Evolutionary conservation across 306 rosid species (phyloP), one percentile per base, ranked within the genome.

Genomic region (Malus orientalis): DNA sequence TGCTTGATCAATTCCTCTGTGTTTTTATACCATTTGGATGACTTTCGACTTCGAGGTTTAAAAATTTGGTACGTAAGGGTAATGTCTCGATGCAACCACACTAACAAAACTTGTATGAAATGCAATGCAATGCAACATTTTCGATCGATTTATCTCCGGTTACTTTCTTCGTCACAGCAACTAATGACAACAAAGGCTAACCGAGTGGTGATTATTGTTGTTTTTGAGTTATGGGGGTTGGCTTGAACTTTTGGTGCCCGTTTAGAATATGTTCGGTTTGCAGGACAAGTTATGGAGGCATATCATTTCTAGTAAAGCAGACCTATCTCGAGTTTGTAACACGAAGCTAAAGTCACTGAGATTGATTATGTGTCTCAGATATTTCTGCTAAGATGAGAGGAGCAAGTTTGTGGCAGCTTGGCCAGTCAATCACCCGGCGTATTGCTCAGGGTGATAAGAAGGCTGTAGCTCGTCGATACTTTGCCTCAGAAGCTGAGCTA

Each of bases 391-490:
- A 61, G 70, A 74, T 74, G 78, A 74, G 78, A 45, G 78, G 78
- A 62, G 70, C 19, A 3, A 44, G 70, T 62, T 47, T 74, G 60
- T 74, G 78, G 78, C 78, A 44, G 38, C 78, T 90, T 57, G 96
- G 97, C 70, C 97, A 90, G 82, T 88, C 93, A 60, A 84, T 93
- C 70, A 91, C 96, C 66, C 91, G 94, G 64, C 94, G 97, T 45
- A 86, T 93, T 75, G 91, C 91, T 25, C 86, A 85, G 55, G 83
- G 90, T 59, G 97, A 90, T 59, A 91, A 88, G 93, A 93, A 90
- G 88, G 83, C 84, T 53, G 91, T 90, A 69, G 91, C 91, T 44
- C 86, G 88, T n/a, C 69, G 93, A 57, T 91, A 78, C 84, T 87
- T 88, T 70, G 85, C 96, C 30, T 9, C 86, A 0, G 98, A 91